A percentile compares a stretch with the other conserved stretches of the same genome.
phyloP scores from a whole-genome alignment of 768 basidiomycete genomes.

The Omphalotus guepiniiformis region DNA sequence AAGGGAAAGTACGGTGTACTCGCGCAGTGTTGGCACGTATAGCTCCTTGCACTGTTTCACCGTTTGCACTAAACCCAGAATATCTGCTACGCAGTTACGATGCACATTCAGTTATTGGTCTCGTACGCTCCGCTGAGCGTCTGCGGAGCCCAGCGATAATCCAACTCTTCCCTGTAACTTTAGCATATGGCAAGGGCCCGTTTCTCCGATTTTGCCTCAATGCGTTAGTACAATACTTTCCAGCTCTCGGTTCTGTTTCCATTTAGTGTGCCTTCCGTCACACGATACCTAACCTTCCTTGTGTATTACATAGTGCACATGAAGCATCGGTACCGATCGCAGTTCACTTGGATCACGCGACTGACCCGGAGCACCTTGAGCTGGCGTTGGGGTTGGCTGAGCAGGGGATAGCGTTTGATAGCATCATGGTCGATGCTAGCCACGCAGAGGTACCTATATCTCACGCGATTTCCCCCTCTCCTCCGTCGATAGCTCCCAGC shows the following conservation, averaged over 20 bases:
- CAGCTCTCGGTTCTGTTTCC: background rate
- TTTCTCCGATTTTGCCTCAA: constrained; percentile 42
- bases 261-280: background rate
- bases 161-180: constrained; percentile 42
- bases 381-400: constrained; percentile 41
- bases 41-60: background rate
- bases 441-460: constrained; percentile 35
- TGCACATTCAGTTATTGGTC: constrained; percentile 38
- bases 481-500: background rate
- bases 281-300: background rate
- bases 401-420: constrained; percentile 42
- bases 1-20: constrained; percentile 40
- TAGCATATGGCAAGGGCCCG: constrained; percentile 41
- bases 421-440: constrained; percentile 48
- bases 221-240: constrained; percentile 22
- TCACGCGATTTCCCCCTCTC: background rate
- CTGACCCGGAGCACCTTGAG: constrained; percentile 41
- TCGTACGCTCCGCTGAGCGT: constrained; percentile 46
- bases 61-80: background rate
- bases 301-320: constrained; percentile 30
- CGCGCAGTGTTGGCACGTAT: constrained; percentile 35
- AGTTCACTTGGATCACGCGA: constrained; percentile 46
- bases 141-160: constrained; percentile 41
- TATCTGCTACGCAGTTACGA: constrained; percentile 33
- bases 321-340: constrained; percentile 45